These are phyloP conservation scores for Penicillium robsamsonii DNA, from an alignment of 495 filamentous ascomycete species.

Conservation along the genomic window DNA sequence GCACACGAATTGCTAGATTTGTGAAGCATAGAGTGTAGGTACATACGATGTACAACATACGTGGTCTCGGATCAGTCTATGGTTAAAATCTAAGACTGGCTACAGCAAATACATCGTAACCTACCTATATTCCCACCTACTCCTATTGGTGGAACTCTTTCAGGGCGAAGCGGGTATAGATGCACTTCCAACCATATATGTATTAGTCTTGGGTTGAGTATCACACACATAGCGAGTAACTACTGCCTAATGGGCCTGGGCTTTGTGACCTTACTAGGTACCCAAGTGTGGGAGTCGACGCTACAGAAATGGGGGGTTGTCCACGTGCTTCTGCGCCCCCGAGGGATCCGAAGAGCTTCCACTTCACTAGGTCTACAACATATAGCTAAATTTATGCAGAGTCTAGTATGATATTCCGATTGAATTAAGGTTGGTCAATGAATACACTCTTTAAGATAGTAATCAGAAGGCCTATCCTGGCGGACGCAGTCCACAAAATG, in stretches of 20 bases:
- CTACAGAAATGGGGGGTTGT: not conserved
- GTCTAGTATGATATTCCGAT: not conserved
- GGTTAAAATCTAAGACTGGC: too few relatives aligned
- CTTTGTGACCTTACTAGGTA: not conserved
- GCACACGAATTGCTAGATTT: not conserved
- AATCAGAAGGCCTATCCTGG: slow-evolving; percentile 1
- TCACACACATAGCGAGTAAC: not conserved
- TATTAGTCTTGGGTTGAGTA: not conserved
- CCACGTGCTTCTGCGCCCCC: not conserved
- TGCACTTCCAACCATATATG: slow-evolving; percentile 8
- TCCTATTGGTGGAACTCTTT: not conserved
- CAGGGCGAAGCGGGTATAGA: not conserved
- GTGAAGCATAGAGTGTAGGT: not conserved
- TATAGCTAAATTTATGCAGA: not conserved
- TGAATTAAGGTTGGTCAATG: not conserved
- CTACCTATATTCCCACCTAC: not conserved
- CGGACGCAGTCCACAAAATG: slow-evolving; percentile 10
- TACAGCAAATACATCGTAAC: not conserved
- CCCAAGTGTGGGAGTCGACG: not conserved
- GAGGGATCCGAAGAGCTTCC: not conserved
- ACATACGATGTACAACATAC: not conserved
- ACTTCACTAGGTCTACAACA: not conserved
- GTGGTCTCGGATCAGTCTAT: not conserved
- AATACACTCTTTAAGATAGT: not conserved
- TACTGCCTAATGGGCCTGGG: not conserved